A percentile compares a stretch with the other conserved stretches of the same genome.
Evolutionary conservation across 371 early-diverging fungal genomes (phyloP).

Genomic region (Mucor lusitanicus): DNA sequence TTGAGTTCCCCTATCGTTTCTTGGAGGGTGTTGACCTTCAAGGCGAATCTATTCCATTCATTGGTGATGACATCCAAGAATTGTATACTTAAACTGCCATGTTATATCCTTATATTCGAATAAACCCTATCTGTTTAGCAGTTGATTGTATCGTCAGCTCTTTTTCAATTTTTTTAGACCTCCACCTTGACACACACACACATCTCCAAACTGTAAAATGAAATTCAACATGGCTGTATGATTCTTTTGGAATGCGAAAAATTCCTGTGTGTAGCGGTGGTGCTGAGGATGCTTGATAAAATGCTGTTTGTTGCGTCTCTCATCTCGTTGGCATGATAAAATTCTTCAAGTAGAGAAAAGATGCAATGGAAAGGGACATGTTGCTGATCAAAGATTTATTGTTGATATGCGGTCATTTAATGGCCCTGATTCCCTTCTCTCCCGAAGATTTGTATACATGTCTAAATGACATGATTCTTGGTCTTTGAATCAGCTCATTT

Average conservation of each 20-base stretch:
- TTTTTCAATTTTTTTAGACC: background rate
- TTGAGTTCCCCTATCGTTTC: constrained; percentile 78
- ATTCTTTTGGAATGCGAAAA: background rate
- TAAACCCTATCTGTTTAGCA: background rate
- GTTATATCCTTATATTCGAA: background rate
- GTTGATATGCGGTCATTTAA: background rate
- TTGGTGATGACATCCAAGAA: constrained; percentile 40
- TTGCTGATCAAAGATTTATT: background rate
- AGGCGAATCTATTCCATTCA: constrained; percentile 45
- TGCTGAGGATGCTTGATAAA: background rate
- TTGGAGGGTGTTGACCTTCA: constrained; percentile 59
- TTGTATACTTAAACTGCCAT: constrained; percentile 40
- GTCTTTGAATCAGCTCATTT: background rate
- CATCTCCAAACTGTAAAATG: background rate
- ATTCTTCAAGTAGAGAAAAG: background rate
- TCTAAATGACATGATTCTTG: constrained; percentile 12
- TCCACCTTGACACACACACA: background rate
- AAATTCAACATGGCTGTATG: background rate
- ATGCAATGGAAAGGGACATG: background rate
- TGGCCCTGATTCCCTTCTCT: background rate
- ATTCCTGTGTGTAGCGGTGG: background rate
- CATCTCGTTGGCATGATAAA: background rate
- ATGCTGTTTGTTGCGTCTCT: too few species aligned
- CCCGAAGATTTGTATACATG: background rate
- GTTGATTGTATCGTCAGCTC: background rate